Conservation (phyloP, 2,329 filamentous ascomycete genomes). For the Stylonectria norvegica region DNA sequence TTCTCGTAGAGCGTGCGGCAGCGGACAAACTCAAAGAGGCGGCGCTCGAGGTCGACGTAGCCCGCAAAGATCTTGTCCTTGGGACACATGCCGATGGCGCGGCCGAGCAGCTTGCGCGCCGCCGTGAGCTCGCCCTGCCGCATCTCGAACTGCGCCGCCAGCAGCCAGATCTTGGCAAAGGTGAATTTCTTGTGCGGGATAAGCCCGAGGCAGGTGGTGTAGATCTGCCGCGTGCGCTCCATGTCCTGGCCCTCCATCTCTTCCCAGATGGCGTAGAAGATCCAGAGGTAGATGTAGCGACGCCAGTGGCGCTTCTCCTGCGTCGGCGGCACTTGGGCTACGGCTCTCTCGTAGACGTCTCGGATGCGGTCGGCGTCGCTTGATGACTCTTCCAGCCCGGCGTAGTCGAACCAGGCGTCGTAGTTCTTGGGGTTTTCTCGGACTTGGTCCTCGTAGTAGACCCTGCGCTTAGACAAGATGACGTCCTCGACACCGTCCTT, state of each 20-base stretch:
- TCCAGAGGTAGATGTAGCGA: slow-evolving; percentile 95
- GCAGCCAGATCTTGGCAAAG: slow-evolving; percentile 93
- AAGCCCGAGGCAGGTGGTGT: slow-evolving; percentile 79
- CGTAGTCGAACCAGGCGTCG: slow-evolving; percentile 95
- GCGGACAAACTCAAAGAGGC: slow-evolving; percentile 88
- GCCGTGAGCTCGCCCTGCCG: slow-evolving; percentile 76
- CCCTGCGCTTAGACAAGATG: slow-evolving; percentile 86
- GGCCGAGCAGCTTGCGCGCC: slow-evolving; percentile 84
- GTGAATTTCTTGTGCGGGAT: slow-evolving; percentile 97
- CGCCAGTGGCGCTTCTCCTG: slow-evolving; percentile 98
- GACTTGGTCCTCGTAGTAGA: slow-evolving; percentile 91
- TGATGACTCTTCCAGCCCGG: slow-evolving; percentile 80
- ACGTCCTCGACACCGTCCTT: slow-evolving; percentile 92
- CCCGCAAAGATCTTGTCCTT: slow-evolving; percentile 94
- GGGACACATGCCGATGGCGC: slow-evolving; percentile 88
- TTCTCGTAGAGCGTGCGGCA: slow-evolving; percentile 93
- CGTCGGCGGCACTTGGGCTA: slow-evolving; percentile 90
- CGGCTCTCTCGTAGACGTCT: slow-evolving; percentile 92
- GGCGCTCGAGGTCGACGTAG: slow-evolving; percentile 89
- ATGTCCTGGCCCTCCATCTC: slow-evolving; percentile 80
- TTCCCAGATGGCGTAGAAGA: slow-evolving; percentile 96
- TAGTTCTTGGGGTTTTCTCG: slow-evolving; percentile 96
- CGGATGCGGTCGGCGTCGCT: slow-evolving; percentile 80
- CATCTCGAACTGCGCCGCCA: slow-evolving; percentile 91
- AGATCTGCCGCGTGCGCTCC: slow-evolving; percentile 81